Evolutionary conservation across 768 basidiomycete species (phyloP), one percentile per base, ranked within the genome.

Genomic region (Leccinum arenicola): DNA sequence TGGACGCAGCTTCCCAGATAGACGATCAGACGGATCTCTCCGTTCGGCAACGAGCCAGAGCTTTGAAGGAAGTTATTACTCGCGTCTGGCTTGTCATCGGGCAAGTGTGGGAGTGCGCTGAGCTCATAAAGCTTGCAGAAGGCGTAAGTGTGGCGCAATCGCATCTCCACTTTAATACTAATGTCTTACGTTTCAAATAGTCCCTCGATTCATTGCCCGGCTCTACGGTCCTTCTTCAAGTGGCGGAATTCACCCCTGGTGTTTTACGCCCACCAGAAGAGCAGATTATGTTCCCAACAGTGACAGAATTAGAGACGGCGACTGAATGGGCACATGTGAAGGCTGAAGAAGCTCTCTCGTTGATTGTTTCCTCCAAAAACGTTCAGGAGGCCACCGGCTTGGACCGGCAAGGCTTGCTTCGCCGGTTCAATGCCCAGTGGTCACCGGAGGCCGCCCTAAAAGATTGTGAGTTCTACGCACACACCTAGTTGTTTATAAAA

Each of bases 61-160:
- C 80, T 4, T 79, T 94, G 43, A 84, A 81, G 61, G 86, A 87
- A 66, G 68, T 91, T 35, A 65, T 93, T 12, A 77, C 82, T 11
- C 81, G 78, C 36, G 76, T 85, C 11, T 95, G 91, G 89, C 74
- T 82, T 31, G 74, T 76, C 6, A 79, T 96, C 31, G 94, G 87
- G 15, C 81, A 74, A 56, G 78, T 86, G 12, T 95, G 93, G 91
- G 83, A 82, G 50, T 81, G 83, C 54, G 59, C 71, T 23, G 82
- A 84, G 40, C 72, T 95, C 7, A 72, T 78, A 17, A 70, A 75
- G 38, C 65, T 84, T 21, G 84, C 84, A 40, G 78, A 86, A 70
- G 76, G 81, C 72, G 91, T 91, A 61, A 53, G 78, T 48, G 54
- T 33, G 57, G 61, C 56, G 61, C 60, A 68, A 59, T 36, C 9